These are phyloP conservation scores for Stemphylium lycopersici DNA, from an alignment of 2,329 filamentous ascomycete species.

Conservation along the genomic window DNA sequence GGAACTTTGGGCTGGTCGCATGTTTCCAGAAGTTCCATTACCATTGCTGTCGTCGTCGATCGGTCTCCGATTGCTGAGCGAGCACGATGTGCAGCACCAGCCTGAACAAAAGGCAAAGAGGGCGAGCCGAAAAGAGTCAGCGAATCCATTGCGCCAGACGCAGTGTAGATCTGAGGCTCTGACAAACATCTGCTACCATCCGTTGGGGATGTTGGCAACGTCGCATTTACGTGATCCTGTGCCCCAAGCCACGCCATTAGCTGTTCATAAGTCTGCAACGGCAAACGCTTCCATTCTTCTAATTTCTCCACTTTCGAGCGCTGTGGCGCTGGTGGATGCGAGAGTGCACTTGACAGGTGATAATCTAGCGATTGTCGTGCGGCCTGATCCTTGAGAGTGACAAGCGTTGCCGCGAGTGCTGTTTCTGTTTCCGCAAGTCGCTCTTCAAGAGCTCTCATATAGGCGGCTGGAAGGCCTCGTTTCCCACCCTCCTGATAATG, in stretches of 20 bases:
- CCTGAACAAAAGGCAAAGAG: too few relatives aligned
- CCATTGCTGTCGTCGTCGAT: neutral
- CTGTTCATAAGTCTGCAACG: conserved; percentile 27
- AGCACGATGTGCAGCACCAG: neutral
- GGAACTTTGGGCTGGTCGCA: conserved; percentile 4
- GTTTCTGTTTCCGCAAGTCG: conserved; percentile 34
- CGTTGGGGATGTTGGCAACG: conserved; percentile 1
- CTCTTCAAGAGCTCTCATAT: conserved; percentile 32
- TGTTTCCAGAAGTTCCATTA: neutral
- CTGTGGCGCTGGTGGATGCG: neutral
- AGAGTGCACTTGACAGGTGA: neutral
- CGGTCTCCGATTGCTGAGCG: neutral
- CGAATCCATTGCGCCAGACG: neutral
- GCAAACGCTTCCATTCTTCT: conserved; percentile 31
- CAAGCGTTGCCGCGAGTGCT: conserved; percentile 26
- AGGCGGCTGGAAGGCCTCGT: conserved; percentile 33
- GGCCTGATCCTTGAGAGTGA: conserved; percentile 13
- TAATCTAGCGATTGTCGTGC: neutral
- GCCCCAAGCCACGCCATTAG: conserved; percentile 28
- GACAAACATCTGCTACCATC: neutral
- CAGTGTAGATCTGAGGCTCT: neutral
- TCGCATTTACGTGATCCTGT: conserved; percentile 13
- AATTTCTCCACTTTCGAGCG: conserved; percentile 32
- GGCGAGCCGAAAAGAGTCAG: too few relatives aligned
- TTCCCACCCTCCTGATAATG: conserved; percentile 36